Evolutionary conservation across 2,329 filamentous ascomycete species (phyloP).

Genomic region (Fusarium duplospermum): DNA sequence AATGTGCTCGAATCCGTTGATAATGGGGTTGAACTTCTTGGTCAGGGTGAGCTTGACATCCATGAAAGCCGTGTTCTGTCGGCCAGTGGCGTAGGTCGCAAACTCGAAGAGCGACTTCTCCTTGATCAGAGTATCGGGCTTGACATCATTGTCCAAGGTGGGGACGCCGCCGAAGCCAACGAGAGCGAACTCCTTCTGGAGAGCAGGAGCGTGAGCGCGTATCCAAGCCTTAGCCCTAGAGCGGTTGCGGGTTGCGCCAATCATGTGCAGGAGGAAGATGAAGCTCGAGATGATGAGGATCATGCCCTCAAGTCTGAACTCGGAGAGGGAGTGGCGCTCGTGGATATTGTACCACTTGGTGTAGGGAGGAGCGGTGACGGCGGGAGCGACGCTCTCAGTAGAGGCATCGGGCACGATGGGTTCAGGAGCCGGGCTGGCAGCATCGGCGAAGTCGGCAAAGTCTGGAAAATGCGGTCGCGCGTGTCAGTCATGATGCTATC

Average conservation of each 20-base stretch:
- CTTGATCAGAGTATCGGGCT: conserved; percentile 69
- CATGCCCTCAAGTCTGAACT: conserved; percentile 89
- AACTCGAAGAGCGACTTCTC: conserved; percentile 92
- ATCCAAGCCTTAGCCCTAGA: conserved; percentile 85
- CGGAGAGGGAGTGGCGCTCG: conserved; percentile 84
- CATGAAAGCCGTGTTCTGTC: conserved; percentile 91
- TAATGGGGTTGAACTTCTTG: conserved; percentile 87
- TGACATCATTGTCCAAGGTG: conserved; percentile 56
- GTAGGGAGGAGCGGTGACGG: conserved; percentile 70
- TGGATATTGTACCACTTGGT: conserved; percentile 98
- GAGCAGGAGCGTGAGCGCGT: conserved; percentile 74
- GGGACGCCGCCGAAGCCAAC: conserved; percentile 80
- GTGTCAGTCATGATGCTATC: conserved; percentile 41
- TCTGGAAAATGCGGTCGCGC: conserved; percentile 63
- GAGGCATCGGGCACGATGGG: conserved; percentile 60
- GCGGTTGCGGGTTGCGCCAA: conserved; percentile 84
- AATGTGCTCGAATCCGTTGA: conserved; percentile 70
- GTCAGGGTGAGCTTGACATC: conserved; percentile 85
- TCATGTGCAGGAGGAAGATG: conserved; percentile 81
- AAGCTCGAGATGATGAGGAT: conserved; percentile 81
- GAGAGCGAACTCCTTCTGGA: conserved; percentile 85
- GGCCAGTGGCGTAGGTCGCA: conserved; percentile 86
- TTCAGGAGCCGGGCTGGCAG: conserved; percentile 73
- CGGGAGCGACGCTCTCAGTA: conserved; percentile 59
- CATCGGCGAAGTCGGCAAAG: conserved; percentile 92